Base-by-base conservation (phyloP, 768 basidiomycete genomes). In the Agrocybe praecox region DNA sequence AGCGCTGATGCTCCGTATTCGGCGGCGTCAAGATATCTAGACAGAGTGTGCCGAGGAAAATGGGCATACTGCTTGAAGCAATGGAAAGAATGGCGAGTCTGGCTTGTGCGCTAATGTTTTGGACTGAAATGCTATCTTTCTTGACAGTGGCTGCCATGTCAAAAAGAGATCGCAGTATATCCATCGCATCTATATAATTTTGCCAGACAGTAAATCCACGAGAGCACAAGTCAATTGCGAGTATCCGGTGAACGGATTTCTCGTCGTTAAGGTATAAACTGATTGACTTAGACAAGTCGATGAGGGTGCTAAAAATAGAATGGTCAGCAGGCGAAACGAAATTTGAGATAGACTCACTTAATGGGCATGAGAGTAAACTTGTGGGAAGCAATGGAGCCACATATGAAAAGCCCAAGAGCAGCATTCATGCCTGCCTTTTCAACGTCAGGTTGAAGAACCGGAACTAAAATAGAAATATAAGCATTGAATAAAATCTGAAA, bases 171-270 rank as follows among this genome's bases (percentile, higher is more conserved):
- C 96, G 87, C 17, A 98, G 75, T 53, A 97, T 87, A 56, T 89
- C 88, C 78, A 94, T 90, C 0, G 94, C 85, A 62, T 98, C 95
- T 56, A 95, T 81, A 62, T 95, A 94, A 62, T 94, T 87, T 66
- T 97, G 94, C 95, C 96, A 98, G 48, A 96, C 86, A 45, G 89
- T 83, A 67, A 98, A 98, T 0, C 96, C 96, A 45, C 91, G 86
- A 1, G 91, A 88, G 63, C 92, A 94, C 10, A 98, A 77, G 65
- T 98, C 96, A 60, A 97, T 87, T 0, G 92, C 94, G 12, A 95
- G 77, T 3, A 84, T 77, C 7, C 88, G 77, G 67, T 91, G 83
- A 1, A 76, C 77, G 0, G 87, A 86, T 7, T 79, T 74, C 48
- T 89, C 86, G 56, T 92, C 88, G 52, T 92, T 82, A 12, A 99